Conservation (phyloP, 2,329 filamentous ascomycete genomes). For the Helminthosporium solani region DNA sequence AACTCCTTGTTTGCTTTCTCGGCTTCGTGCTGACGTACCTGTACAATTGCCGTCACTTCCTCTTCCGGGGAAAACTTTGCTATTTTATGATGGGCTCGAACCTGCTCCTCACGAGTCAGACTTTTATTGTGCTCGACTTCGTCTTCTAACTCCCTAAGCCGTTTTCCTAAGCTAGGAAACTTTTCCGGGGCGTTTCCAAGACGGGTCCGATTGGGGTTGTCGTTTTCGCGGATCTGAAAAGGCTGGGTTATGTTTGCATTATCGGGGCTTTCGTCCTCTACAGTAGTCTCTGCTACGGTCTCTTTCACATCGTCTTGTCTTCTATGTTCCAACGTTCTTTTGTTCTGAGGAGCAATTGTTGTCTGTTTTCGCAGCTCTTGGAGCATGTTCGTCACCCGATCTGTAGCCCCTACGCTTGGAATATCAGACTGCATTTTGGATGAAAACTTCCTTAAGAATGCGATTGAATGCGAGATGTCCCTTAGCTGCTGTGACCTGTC, state of each 20-base stretch:
- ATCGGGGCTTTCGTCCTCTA: no score
- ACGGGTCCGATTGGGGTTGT: not conserved
- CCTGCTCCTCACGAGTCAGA: no score
- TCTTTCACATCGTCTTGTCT: not conserved
- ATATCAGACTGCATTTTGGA: not conserved
- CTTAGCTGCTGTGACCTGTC: conserved; percentile 2
- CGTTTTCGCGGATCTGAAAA: not conserved
- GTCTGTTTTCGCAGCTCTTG: not conserved
- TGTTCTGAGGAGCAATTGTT: not conserved
- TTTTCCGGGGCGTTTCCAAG: not conserved
- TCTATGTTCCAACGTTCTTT: not conserved
- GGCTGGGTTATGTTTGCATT: not conserved
- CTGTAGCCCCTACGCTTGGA: not conserved
- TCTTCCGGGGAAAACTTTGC: no score
- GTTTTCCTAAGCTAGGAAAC: no score
- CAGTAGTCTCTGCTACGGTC: no score
- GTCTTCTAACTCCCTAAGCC: no score
- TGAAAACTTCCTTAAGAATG: conserved; percentile 3
- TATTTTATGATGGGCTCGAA: no score
- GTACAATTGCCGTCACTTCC: no score
- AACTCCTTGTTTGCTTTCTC: no score
- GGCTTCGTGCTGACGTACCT: no score
- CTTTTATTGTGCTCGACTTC: no score
- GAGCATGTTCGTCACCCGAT: not conserved
- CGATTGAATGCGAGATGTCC: conserved; percentile 8